Conservation (phyloP, 129 eudicot species). For the Tanacetum coccineum region DNA sequence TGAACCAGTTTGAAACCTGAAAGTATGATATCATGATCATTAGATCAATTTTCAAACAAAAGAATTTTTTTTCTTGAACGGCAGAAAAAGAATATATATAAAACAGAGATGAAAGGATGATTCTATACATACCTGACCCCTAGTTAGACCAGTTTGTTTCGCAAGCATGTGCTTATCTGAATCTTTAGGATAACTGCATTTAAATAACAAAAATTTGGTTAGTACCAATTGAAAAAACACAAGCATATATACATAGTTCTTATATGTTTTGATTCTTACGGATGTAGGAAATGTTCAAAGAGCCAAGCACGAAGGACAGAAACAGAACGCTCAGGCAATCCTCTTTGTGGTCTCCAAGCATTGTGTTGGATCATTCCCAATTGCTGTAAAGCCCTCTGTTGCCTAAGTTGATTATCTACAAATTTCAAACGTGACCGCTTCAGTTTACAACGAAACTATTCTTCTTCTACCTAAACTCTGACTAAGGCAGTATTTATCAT, state of each 20-base stretch:
- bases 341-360: constrained; percentile 99
- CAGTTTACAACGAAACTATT: constrained; percentile 30
- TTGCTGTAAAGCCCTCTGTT: constrained; percentile 85
- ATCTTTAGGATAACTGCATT: constrained; percentile 82
- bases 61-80: no score
- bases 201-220: background rate
- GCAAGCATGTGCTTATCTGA: constrained; percentile 90
- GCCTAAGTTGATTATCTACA: constrained; percentile 81
- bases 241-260: background rate
- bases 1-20: constrained; percentile 93
- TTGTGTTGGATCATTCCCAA: constrained; percentile 90
- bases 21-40: background rate
- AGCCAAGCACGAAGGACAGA: constrained; percentile 98
- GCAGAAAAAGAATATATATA: background rate
- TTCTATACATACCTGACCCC: constrained; percentile 63
- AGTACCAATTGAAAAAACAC: background rate
- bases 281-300: constrained; percentile 91
- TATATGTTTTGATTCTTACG: constrained; percentile 44
- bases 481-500: constrained; percentile 59
- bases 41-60: background rate
- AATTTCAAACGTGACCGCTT: constrained; percentile 63
- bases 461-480: constrained; percentile 77
- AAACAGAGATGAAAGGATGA: background rate
- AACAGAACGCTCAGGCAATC: constrained; percentile 89
- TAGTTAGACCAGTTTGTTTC: constrained; percentile 84